Percentiles rank a stretch among this genome's conserved stretches.
Evolutionary conservation across 345 rosid species (phyloP).

Genomic region (Corchorus olitorius): DNA sequence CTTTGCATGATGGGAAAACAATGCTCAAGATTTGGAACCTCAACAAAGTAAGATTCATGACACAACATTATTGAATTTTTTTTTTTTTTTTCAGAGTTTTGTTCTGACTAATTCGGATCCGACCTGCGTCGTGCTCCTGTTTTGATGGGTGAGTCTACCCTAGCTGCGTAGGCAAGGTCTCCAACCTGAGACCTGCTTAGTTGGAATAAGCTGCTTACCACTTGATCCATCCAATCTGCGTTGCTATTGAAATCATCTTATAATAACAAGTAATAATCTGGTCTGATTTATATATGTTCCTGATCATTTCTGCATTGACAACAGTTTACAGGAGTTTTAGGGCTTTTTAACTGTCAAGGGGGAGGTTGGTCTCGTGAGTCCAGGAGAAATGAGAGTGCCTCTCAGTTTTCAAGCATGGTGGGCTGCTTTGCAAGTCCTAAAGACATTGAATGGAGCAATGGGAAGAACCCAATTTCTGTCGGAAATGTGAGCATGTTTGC

Average conservation of each 20-base stretch:
- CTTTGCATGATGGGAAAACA: constrained; percentile 94
- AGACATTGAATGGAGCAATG: constrained; percentile 86
- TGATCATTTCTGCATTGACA: neutral
- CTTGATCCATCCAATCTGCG: too few relatives aligned
- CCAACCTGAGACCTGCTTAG: too few relatives aligned
- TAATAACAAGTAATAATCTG: too few relatives aligned
- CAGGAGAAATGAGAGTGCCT: constrained; percentile 66
- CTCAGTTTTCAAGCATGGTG: constrained; percentile 50
- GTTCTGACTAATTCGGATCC: too few relatives aligned
- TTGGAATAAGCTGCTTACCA: too few relatives aligned
- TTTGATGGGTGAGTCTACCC: too few relatives aligned
- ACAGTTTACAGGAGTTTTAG: constrained; percentile 74
- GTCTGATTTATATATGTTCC: neutral
- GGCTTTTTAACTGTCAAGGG: constrained; percentile 94
- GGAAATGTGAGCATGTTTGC: constrained; percentile 55
- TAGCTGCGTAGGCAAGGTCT: too few relatives aligned
- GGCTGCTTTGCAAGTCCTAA: constrained; percentile 52
- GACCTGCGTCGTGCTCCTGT: too few relatives aligned
- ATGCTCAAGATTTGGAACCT: constrained; percentile 99
- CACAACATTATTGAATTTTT: neutral
- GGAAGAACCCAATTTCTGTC: constrained; percentile 55
- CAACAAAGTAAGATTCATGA: constrained; percentile 55
- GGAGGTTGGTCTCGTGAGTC: constrained; percentile 90
- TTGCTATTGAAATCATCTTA: too few relatives aligned
- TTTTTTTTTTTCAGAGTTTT: neutral